Conservation (phyloP, 306 rosid genomes). For the Alnus rubra region DNA sequence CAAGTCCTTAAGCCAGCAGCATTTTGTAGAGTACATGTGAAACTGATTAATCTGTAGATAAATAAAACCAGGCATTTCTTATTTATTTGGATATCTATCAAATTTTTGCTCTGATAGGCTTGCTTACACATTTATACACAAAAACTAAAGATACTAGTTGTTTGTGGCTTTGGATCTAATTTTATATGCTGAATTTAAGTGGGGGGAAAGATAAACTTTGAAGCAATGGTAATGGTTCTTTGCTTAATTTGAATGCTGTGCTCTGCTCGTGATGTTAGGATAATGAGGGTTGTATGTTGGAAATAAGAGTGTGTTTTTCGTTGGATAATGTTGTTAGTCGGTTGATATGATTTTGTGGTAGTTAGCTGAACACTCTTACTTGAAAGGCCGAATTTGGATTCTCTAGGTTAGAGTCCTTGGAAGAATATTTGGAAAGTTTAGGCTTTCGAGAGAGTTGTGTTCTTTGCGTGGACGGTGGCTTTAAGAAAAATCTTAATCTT, state of each 20-base stretch:
- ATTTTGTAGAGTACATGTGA: conserved; percentile 1
- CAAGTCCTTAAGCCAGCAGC: neutral
- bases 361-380: neutral
- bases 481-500: too few relatives aligned
- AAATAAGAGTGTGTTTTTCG: neutral
- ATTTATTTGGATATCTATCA: neutral
- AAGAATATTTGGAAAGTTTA: too few relatives aligned
- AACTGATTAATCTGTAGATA: neutral
- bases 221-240: neutral
- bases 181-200: neutral
- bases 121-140: neutral
- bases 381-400: neutral
- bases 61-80: neutral
- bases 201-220: neutral
- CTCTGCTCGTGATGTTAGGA: neutral
- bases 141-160: neutral
- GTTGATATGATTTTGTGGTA: neutral
- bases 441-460: too few relatives aligned
- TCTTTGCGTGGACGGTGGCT: too few relatives aligned
- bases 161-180: neutral
- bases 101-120: neutral
- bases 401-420: neutral
- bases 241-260: neutral
- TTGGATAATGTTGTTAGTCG: neutral
- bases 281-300: neutral